Percentiles rank a stretch among this genome's conserved stretches.
These are phyloP conservation scores for Trichosanthes cucumerina DNA, from an alignment of 306 rosid species.

Conservation along the genomic window DNA sequence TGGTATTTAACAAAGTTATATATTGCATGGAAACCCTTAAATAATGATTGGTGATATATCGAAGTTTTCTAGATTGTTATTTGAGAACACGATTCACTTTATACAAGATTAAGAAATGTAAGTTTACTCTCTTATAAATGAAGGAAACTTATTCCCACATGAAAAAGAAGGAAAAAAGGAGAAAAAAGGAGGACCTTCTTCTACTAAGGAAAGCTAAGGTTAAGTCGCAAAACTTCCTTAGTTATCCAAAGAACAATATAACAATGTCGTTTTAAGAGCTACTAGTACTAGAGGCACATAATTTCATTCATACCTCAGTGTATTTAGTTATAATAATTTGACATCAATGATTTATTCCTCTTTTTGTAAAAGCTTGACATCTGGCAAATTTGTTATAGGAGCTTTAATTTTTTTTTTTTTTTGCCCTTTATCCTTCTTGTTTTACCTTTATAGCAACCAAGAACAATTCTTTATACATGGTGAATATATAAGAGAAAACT, in stretches of 20 bases:
- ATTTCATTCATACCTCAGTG: not conserved
- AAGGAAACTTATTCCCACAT: not conserved
- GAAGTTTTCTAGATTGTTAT: not conserved
- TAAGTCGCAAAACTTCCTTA: not conserved
- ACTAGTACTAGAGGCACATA: not conserved
- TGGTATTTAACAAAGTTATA: not conserved
- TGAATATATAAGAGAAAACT: not conserved
- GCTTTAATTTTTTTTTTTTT: not conserved
- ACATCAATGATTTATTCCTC: not conserved
- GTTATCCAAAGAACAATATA: no score
- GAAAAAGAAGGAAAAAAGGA: no score
- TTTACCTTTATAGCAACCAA: not conserved
- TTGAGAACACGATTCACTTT: not conserved
- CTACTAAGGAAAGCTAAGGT: not conserved
- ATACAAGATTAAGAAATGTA: not conserved
- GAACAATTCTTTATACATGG: not conserved
- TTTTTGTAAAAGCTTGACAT: not conserved
- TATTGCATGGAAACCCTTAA: not conserved
- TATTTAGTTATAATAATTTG: not conserved
- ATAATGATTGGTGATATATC: not conserved
- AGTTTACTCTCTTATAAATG: not conserved
- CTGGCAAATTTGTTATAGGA: not conserved
- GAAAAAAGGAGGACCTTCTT: not conserved
- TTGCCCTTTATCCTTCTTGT: not conserved
- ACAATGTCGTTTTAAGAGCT: not conserved